Base-by-base conservation (phyloP, 2,329 filamentous ascomycete species). In the Fusarium sp. region DNA sequence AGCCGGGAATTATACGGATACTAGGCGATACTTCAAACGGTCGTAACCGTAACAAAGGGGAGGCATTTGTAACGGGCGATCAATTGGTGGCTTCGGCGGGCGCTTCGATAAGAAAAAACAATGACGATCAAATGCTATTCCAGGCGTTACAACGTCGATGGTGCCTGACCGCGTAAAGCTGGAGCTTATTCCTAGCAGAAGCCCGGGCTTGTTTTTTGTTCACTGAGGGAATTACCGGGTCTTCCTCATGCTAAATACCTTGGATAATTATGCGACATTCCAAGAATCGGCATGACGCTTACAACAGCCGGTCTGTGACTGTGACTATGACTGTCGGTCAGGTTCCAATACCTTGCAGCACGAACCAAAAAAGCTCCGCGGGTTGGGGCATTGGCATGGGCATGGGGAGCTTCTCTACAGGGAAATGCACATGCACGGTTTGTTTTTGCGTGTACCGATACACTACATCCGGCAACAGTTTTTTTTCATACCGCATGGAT, bases 81-180 rank as follows among this genome's bases (percentile, higher is more conserved):
- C 27, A 30, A 30, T 30, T 11, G 27, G 27, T 30, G 27, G 13
- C 40, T 25, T 47, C 20, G 27, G 25, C 19, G 13, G 27, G 25
- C 19, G 13, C 40, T 25, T 47, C 20, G 27, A 25, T 17, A 20
- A 7, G 15, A 9, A 37, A 37, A 37, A 9, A 37, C 8, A 10
- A 37, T 9, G 35, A n/a, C 35, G 35, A 37, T 37, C 35, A 37
- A 37, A 37, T 37, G 35, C 35, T 37, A 37, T 19, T 37, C 35
- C 35, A n/a, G 35, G 35, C 17, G 35, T n/a, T 37, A 14, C 30
- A 15, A 33, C 23, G 57, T 19, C 33, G 49, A 47, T 54, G 57
- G 52, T 59, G 66, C 66, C 66, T 57, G 66, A 67, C 66, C 56
- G 56, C 47, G 67, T 35, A 59, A 55, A 37, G 59, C 48, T 58